These are phyloP conservation scores for Colletotrichum sublineola DNA, from an alignment of 2,329 filamentous ascomycete genomes.

Conservation along the genomic window DNA sequence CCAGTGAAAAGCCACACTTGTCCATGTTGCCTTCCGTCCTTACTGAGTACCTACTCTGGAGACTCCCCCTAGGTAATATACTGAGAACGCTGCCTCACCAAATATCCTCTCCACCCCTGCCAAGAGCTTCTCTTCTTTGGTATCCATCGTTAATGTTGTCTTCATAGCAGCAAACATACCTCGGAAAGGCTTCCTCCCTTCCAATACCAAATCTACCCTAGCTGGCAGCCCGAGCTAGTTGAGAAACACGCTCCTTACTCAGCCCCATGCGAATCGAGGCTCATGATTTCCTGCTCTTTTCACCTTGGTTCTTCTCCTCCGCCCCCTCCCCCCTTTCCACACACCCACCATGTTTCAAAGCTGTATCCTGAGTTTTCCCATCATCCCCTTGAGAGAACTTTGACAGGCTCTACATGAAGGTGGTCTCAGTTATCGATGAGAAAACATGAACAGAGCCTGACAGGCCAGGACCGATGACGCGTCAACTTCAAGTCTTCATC, in stretches of 20 bases:
- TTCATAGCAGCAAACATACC: not conserved
- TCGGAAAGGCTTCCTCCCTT: not conserved
- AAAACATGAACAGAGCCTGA: no score
- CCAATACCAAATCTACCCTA: not conserved
- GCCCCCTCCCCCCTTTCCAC: not conserved
- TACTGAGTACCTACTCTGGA: no score
- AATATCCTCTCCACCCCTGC: slow-evolving; percentile 15
- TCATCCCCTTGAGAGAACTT: not conserved
- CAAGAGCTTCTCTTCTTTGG: slow-evolving; percentile 11
- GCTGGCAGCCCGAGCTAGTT: no score
- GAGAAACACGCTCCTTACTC: slow-evolving; percentile 5
- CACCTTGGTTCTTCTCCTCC: no score
- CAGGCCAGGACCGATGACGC: not conserved
- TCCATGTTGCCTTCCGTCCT: slow-evolving; percentile 8
- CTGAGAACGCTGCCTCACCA: slow-evolving; percentile 22
- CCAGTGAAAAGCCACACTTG: no score
- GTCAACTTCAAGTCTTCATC: not conserved
- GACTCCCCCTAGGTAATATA: no score
- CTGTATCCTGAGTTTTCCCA: not conserved
- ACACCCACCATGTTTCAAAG: not conserved
- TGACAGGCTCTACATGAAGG: not conserved
- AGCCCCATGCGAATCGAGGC: slow-evolving; percentile 9
- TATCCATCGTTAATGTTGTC: not conserved
- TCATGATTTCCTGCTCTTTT: not conserved
- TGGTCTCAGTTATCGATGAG: not conserved